Percentiles rank a stretch among this genome's conserved stretches.
These are phyloP conservation scores for Acorus gramineus DNA, from an alignment of 106 monocot species.

Conservation along the genomic window DNA sequence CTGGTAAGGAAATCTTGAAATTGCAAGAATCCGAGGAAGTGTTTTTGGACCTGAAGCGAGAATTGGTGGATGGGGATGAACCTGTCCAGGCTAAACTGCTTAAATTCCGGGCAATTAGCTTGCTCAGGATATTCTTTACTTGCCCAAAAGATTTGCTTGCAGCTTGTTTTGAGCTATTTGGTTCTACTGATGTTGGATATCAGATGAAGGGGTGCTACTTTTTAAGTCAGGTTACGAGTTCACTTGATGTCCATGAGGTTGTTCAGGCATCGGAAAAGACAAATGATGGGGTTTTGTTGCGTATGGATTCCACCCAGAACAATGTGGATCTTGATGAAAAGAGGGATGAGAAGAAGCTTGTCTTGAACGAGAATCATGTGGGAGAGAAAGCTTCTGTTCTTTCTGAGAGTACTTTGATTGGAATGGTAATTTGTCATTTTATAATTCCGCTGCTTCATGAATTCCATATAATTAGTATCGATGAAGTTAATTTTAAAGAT, in stretches of 20 bases:
- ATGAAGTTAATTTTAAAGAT: too few species aligned
- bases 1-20: conserved; percentile 27
- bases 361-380: conserved; percentile 6
- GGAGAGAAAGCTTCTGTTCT: neutral
- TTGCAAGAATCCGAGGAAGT: conserved; percentile 49
- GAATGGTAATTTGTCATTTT: too few species aligned
- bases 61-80: conserved; percentile 23
- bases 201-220: conserved; percentile 50
- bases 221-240: conserved; percentile 61
- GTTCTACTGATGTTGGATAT: conserved; percentile 28
- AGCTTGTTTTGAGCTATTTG: conserved; percentile 74
- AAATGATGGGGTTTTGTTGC: conserved; percentile 17
- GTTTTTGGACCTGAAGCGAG: conserved; percentile 53
- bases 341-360: conserved; percentile 7
- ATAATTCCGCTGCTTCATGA: too few species aligned
- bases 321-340: conserved; percentile 10
- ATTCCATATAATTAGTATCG: too few species aligned
- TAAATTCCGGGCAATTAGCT: conserved; percentile 50
- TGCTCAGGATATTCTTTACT: conserved; percentile 64
- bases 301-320: conserved; percentile 10
- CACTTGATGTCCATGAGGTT: conserved; percentile 25
- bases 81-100: conserved; percentile 39
- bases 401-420: too few species aligned
- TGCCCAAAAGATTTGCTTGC: conserved; percentile 63
- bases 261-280: conserved; percentile 21